Conservation (phyloP, 2,329 filamentous ascomycete species). For the Colletotrichum melonis region DNA sequence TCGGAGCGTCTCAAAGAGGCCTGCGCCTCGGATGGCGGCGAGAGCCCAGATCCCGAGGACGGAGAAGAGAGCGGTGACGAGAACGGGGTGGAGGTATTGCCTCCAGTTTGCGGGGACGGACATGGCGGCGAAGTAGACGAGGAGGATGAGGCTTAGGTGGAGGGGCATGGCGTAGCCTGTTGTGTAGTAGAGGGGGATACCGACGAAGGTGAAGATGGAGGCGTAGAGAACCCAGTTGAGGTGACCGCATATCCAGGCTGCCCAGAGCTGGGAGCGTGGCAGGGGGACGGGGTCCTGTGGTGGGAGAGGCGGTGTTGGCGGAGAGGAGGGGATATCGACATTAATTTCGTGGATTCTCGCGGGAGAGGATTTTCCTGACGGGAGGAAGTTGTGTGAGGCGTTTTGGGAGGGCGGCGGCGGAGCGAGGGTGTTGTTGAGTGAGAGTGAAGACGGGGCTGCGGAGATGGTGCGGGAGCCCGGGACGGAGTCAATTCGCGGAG, state of each 20-base stretch:
- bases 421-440: constrained; percentile 35
- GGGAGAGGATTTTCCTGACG: constrained; percentile 19
- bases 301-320: constrained; percentile 38
- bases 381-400: constrained; percentile 40
- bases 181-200: constrained; percentile 65
- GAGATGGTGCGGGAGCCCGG: constrained; percentile 37
- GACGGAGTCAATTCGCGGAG: constrained; percentile 32
- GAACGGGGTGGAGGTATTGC: constrained; percentile 67
- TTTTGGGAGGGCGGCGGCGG: constrained; percentile 33
- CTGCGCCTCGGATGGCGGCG: constrained; percentile 55
- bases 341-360: neutral
- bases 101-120: constrained; percentile 60
- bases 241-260: constrained; percentile 55
- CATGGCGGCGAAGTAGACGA: constrained; percentile 63
- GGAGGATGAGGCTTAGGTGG: constrained; percentile 58
- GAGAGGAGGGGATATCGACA: neutral
- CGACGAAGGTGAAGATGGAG: constrained; percentile 59
- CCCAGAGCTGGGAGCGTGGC: constrained; percentile 62
- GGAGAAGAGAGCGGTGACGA: constrained; percentile 65
- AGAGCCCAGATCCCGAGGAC: constrained; percentile 65
- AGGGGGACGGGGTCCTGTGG: constrained; percentile 55
- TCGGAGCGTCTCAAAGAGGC: constrained; percentile 53
- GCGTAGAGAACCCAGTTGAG: constrained; percentile 59
- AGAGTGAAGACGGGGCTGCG: constrained; percentile 37
- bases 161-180: constrained; percentile 63